Base-by-base conservation (phyloP, 345 rosid genomes). In the Brassica juncea region DNA sequence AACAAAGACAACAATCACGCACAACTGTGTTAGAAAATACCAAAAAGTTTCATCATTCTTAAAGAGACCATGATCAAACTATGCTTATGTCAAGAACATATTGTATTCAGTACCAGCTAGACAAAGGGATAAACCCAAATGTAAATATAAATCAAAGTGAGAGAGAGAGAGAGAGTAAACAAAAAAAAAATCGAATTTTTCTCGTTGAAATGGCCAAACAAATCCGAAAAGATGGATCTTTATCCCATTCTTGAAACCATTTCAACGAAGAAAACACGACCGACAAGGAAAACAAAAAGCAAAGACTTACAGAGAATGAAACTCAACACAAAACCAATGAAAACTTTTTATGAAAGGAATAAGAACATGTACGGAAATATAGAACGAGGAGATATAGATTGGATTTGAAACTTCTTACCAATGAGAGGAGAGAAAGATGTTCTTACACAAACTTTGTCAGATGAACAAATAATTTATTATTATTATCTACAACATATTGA, bases 361-460 rank as follows among this genome's bases (percentile, higher is more conserved):
- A 55, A 55, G 6, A 5, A 44, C 0, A 67, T 21, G 68, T 5
- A 66, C 7, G 73, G 65, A 23, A 34, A 7, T 61, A 49, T 61
- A 49, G 16, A 47, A 68, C 34, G 68, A 37, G n/a, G 5, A 72
- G 54, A 72, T 55, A 77, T 70, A 39, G 76, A 72, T 67, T 61
- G 59, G 74, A 70, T 73, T 79, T 59, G 63, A 16, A 68, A 47
- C 74, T 73, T 78, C 82, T 78, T 72, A 72, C 82, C 77, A 47
- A 72, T 21, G 67, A 14, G 35, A 42, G 30, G 77, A 42, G 62
- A 30, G 68, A 65, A 32, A 32, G 28, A 44, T 44, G 69, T 73
- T 72, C 73, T 73, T 72, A 72, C 63, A 72, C 37, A 60, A 73
- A 27, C 15, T 54, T 58, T 59, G 25, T 47, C 66, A 68, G 78